These are phyloP conservation scores for Naganishia albida DNA, from an alignment of 1,284 basidiomycete genomes.

Conservation along the genomic window DNA sequence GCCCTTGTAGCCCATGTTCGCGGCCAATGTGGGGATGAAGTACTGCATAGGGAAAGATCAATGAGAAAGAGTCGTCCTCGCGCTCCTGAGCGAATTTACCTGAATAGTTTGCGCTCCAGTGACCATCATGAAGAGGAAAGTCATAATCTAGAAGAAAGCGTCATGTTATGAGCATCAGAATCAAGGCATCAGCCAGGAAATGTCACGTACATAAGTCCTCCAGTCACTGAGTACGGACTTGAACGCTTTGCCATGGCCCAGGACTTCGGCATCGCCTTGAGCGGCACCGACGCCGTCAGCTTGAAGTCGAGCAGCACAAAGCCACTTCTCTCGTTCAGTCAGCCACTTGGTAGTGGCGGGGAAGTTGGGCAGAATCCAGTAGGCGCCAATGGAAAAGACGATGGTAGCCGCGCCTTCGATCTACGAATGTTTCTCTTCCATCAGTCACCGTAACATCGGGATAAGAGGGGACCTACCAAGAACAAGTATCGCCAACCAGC, in stretches of 20 bases:
- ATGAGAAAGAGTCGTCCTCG: no score
- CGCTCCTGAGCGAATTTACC: constrained; percentile 30
- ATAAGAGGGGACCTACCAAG: constrained; percentile 31
- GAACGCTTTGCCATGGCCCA: constrained; percentile 51
- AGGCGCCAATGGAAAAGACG: constrained; percentile 42
- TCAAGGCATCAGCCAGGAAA: no score
- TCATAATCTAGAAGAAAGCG: constrained; percentile 49
- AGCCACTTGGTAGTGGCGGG: constrained; percentile 55
- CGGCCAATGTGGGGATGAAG: constrained; percentile 31
- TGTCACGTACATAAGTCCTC: constrained; percentile 44
- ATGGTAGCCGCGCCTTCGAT: constrained; percentile 50
- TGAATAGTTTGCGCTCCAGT: constrained; percentile 57
- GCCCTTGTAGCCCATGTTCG: constrained; percentile 51
- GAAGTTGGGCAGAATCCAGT: constrained; percentile 51
- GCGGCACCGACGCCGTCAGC: constrained; percentile 52
- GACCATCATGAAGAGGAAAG: constrained; percentile 53
- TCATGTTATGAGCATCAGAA: constrained; percentile 22
- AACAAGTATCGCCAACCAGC: constrained; percentile 54
- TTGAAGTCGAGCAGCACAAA: constrained; percentile 54
- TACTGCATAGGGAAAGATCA: constrained; percentile 36
- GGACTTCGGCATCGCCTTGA: constrained; percentile 39
- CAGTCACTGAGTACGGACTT: constrained; percentile 52
- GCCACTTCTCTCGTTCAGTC: constrained; percentile 51
- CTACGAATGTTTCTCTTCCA: constrained; percentile 25
- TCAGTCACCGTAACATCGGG: not conserved